phyloP scores from a whole-genome alignment of 805 yeast genomes.

The Cyberlindnera misumaiensis region DNA sequence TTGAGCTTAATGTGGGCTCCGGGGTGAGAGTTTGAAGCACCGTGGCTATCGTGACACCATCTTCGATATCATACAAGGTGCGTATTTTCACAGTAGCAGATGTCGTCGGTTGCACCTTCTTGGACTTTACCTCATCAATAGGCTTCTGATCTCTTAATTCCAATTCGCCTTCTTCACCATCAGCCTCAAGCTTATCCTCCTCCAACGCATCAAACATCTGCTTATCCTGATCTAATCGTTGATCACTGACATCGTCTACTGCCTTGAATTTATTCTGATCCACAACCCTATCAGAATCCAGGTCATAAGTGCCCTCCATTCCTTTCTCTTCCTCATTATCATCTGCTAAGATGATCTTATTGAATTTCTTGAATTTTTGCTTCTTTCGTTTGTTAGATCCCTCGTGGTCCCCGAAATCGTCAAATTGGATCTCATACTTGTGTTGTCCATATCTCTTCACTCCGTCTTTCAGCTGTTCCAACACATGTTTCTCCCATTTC shows the following conservation, averaged over 20 bases:
- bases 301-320: constrained; percentile 19
- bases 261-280: constrained; percentile 8
- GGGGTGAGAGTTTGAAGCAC: constrained; percentile 23
- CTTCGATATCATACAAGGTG: constrained; percentile 23
- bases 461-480: constrained; percentile 14
- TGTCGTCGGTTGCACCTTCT: constrained; percentile 4
- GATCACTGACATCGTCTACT: constrained; percentile 8
- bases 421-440: constrained; percentile 14
- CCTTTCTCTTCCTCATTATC: constrained; percentile 7
- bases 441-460: constrained; percentile 17
- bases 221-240: constrained; percentile 16
- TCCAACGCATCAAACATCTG: constrained; percentile 20
- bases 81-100: constrained; percentile 8
- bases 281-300: constrained; percentile 19
- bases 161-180: constrained; percentile 23
- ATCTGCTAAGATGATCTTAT: constrained; percentile 6
- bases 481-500: constrained; percentile 17
- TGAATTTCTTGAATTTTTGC: constrained; percentile 17
- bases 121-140: constrained; percentile 18
- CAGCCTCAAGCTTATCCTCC: constrained; percentile 18
- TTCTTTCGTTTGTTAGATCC: constrained; percentile 15
- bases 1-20: constrained; percentile 27
- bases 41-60: constrained; percentile 21
- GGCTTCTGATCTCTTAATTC: constrained; percentile 19
- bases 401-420: constrained; percentile 13